Base-by-base conservation (phyloP, 441 rosid species). In the Euphorbia schlechtendalii region DNA sequence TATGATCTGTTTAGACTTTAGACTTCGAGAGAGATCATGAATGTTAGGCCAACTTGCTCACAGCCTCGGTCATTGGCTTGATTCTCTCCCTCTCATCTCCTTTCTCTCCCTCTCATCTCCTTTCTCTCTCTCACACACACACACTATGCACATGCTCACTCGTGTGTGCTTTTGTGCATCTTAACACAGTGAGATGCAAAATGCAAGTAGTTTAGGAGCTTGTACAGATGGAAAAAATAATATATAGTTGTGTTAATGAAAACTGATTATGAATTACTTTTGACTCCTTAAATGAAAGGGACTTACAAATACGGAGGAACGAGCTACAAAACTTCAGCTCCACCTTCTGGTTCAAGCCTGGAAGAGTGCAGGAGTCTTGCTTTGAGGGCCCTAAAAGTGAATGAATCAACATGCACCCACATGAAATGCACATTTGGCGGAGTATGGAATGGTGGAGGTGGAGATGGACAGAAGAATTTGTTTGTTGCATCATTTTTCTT, bases 401-500 rank as follows among this genome's bases (percentile, higher is more conserved):
- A 94, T 57, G 92, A 85, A 43, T 73, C 90, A 54, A 49, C 93
- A 55, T 94, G 99, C 64, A 82, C 83, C 14, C 86, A 89, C 72
- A 84, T 87, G 94, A 83, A 86, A 76, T 94, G 99, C 79, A 82
- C 97, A 61, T 94, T 94, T 53, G 96, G 96, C 45, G 99, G 99
- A 49, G 73, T 94, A 36, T 94, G 99, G 99, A 94, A 90, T 53
- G 99, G 99, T 27, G 99, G 99, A 63, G 96, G 97, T 13, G 97
- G 99, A 58, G 97, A 89, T 81, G 99, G 99, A 64, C 96, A 89
- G 64, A 91, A 84, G 76, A 83, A 87, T 51, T 73, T 94, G 65
- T 89, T 94, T 63, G 93, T 94, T 13, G 97, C 98, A 46, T 94
- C 99, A 0, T 94, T 94, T 74, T 94, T 94, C 87, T 94, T 79